Evolutionary conservation across 2,329 filamentous ascomycete species (phyloP).

Genomic region (Samsoniella hepiali): DNA sequence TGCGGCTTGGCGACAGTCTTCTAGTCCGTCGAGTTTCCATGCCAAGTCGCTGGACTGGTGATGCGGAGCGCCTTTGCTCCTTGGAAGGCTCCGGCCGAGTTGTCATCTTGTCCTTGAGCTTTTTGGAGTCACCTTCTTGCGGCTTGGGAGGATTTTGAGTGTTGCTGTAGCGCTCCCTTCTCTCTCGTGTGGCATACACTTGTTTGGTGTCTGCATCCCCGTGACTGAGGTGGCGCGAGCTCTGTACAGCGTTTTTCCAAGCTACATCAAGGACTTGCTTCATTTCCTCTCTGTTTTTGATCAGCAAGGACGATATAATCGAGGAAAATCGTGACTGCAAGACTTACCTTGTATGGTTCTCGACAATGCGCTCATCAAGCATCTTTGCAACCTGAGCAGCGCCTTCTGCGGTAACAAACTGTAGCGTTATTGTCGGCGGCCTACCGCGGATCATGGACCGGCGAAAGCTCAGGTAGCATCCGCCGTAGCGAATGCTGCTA

Average conservation of each 20-base stretch:
- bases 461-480: constrained; percentile 4
- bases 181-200: background rate
- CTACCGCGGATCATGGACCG: background rate
- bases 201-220: background rate
- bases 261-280: background rate
- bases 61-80: background rate
- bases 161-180: background rate
- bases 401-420: constrained; percentile 4
- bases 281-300: constrained; percentile 8
- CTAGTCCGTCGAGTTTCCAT: constrained; percentile 28
- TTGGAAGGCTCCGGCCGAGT: background rate
- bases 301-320: background rate
- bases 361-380: background rate
- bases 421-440: background rate
- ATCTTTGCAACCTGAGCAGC: background rate
- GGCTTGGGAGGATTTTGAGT: background rate
- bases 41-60: constrained; percentile 13
- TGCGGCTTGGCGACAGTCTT: constrained; percentile 22
- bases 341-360: background rate
- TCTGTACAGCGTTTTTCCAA: constrained; percentile 2
- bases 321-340: no score
- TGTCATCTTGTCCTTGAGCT: constrained; percentile 29
- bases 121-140: constrained; percentile 12
- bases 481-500: background rate
- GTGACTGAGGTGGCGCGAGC: background rate